Percentiles rank a stretch among this genome's conserved stretches.
Conservation (phyloP, 495 filamentous ascomycete species). For the Talaromyces wortmannii region DNA sequence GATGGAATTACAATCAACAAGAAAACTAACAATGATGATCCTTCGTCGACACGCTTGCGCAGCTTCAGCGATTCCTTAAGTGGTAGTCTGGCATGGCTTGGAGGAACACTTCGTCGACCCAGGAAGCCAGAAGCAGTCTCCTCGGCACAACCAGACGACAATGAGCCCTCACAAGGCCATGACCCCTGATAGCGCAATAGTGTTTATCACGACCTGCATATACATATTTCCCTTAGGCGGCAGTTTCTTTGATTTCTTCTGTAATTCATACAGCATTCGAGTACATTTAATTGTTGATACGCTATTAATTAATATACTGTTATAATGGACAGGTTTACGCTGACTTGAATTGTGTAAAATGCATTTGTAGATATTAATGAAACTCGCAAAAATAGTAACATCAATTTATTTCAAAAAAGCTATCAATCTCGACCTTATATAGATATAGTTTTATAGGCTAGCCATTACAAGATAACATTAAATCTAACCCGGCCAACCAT, state of each 20-base stretch:
- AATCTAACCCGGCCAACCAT: no score
- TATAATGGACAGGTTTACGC: no score
- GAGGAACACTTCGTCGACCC: constrained; percentile 17
- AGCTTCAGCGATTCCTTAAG: constrained; percentile 40
- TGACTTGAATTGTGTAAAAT: no score
- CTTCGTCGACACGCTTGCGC: constrained; percentile 22
- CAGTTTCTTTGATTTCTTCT: not conserved
- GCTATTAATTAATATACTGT: not conserved
- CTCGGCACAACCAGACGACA: not conserved
- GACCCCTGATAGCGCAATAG: not conserved
- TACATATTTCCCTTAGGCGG: not conserved
- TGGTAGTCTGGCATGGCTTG: constrained; percentile 35
- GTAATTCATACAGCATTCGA: not conserved
- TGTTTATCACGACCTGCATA: not conserved
- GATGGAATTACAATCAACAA: constrained; percentile 14
- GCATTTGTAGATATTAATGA: no score
- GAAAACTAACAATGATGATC: constrained; percentile 13
- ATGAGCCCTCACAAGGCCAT: not conserved
- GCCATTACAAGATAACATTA: no score
- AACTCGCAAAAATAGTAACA: no score
- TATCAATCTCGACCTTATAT: no score
- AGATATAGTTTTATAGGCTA: no score
- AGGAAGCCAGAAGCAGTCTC: not conserved
- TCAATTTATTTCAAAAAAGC: no score
- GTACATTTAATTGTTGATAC: not conserved